phyloP scores from a whole-genome alignment of 495 filamentous ascomycete genomes.

The Filosporella fistucella region DNA sequence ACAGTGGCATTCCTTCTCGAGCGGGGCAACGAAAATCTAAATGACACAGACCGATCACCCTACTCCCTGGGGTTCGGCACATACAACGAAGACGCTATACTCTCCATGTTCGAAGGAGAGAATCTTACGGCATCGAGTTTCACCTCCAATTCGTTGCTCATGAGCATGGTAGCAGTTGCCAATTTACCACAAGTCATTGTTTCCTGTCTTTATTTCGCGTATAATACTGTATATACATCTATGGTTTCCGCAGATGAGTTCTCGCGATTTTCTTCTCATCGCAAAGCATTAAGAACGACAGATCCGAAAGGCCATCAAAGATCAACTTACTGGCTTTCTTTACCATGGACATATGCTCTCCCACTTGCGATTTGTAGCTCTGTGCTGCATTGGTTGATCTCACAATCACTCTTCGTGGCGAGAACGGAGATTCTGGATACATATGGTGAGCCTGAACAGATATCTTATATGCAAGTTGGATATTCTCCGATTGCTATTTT shows the following conservation, averaged over 20 bases:
- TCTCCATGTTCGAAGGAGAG: conserved; percentile 1
- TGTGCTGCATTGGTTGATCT: conserved; percentile 21
- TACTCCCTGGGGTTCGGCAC: too few species aligned
- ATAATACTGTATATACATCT: conserved; percentile 33
- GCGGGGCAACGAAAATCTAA: background rate
- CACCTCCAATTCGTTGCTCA: conserved; percentile 34
- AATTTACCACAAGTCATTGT: conserved; percentile 37
- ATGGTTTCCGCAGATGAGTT: conserved; percentile 28
- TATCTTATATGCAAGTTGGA: too few species aligned
- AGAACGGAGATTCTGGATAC: too few species aligned
- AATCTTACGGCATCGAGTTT: background rate
- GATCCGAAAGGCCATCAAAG: conserved; percentile 32
- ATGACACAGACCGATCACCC: too few species aligned
- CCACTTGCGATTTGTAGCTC: conserved; percentile 27
- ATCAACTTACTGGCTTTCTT: conserved; percentile 37
- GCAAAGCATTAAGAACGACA: conserved; percentile 42
- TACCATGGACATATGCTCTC: conserved; percentile 38
- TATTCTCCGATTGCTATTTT: too few species aligned
- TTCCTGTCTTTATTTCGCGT: conserved; percentile 30
- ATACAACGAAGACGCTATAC: too few species aligned
- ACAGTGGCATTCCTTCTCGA: background rate
- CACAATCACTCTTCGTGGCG: conserved; percentile 22
- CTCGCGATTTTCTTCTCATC: conserved; percentile 12
- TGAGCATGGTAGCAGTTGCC: conserved; percentile 27
- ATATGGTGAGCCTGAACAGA: too few species aligned